Evolutionary conservation across 768 basidiomycete species (phyloP).

Genomic region (Dendrothele bispora): DNA sequence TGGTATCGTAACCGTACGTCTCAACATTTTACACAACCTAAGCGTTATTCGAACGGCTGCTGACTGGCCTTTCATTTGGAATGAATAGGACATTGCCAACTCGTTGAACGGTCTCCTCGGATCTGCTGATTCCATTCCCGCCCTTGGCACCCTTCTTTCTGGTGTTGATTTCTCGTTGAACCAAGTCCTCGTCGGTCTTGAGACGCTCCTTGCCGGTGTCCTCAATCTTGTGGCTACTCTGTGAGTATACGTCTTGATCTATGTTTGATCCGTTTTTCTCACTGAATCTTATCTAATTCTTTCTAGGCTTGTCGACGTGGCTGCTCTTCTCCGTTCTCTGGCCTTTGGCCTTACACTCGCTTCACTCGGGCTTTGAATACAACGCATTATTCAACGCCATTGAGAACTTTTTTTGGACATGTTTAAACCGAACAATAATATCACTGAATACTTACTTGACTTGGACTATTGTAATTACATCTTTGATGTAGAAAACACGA

Average conservation of each 20-base stretch:
- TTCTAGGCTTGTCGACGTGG: constrained; percentile 4
- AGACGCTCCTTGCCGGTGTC: constrained; percentile 26
- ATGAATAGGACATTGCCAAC: constrained; percentile 22
- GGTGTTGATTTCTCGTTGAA: constrained; percentile 24
- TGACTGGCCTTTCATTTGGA: too few relatives aligned
- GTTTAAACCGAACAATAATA: too few relatives aligned
- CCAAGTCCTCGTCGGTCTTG: constrained; percentile 23
- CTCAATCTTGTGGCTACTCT: constrained; percentile 25
- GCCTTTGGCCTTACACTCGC: constrained; percentile 5
- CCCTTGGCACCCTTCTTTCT: constrained; percentile 18
- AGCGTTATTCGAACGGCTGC: too few relatives aligned
- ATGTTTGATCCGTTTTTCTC: background rate
- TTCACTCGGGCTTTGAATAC: constrained; percentile 5
- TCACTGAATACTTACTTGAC: too few relatives aligned
- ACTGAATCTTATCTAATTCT: background rate
- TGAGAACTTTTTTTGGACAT: too few relatives aligned
- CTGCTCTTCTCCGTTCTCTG: constrained; percentile 1
- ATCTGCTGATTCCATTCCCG: constrained; percentile 18
- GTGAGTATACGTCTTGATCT: constrained; percentile 11
- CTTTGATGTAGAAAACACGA: too few relatives aligned
- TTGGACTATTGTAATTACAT: too few relatives aligned
- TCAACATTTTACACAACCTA: background rate
- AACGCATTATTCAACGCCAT: too few relatives aligned
- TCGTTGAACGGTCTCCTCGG: constrained; percentile 20
- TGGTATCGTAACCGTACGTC: constrained; percentile 21